Evolutionary conservation across 495 filamentous ascomycete species (phyloP).

Genomic region (Neurospora hispaniola): DNA sequence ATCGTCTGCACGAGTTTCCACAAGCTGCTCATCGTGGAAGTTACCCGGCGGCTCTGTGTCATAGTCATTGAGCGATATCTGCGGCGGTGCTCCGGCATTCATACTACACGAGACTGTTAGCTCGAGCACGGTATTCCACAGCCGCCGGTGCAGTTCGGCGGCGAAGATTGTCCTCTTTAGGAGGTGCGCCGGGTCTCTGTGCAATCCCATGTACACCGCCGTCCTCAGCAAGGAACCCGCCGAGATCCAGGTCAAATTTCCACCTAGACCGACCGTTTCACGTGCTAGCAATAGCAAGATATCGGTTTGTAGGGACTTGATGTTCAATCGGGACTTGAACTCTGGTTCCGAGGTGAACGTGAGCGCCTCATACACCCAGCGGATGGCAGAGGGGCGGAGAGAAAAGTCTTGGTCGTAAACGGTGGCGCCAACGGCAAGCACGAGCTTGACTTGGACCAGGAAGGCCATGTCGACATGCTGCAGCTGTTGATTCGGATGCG

Average conservation of each 20-base stretch:
- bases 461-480: background rate
- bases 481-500: background rate
- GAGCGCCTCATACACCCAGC: slow-evolving; percentile 19
- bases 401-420: slow-evolving; percentile 15
- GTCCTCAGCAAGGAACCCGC: slow-evolving; percentile 10
- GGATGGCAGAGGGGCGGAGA: slow-evolving; percentile 7
- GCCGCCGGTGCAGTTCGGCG: slow-evolving; percentile 48
- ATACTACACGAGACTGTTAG: slow-evolving; percentile 42
- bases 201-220: slow-evolving; percentile 20
- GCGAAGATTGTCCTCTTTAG: slow-evolving; percentile 24
- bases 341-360: slow-evolving; percentile 14
- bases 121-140: slow-evolving; percentile 56
- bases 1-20: background rate
- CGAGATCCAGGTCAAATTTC: slow-evolving; percentile 12
- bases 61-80: slow-evolving; percentile 31
- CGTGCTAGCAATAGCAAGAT: slow-evolving; percentile 15
- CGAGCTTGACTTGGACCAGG: slow-evolving; percentile 15
- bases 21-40: slow-evolving; percentile 33
- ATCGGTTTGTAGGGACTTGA: slow-evolving; percentile 9
- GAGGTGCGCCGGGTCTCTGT: slow-evolving; percentile 13
- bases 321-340: slow-evolving; percentile 11
- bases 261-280: slow-evolving; percentile 9
- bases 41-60: slow-evolving; percentile 42
- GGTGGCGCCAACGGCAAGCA: slow-evolving; percentile 15
- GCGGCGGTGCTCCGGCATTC: slow-evolving; percentile 42